Percentiles rank a stretch among this genome's conserved stretches.
phyloP scores from a whole-genome alignment of 1,284 basidiomycete genomes.

The Leccinum pachyderme region DNA sequence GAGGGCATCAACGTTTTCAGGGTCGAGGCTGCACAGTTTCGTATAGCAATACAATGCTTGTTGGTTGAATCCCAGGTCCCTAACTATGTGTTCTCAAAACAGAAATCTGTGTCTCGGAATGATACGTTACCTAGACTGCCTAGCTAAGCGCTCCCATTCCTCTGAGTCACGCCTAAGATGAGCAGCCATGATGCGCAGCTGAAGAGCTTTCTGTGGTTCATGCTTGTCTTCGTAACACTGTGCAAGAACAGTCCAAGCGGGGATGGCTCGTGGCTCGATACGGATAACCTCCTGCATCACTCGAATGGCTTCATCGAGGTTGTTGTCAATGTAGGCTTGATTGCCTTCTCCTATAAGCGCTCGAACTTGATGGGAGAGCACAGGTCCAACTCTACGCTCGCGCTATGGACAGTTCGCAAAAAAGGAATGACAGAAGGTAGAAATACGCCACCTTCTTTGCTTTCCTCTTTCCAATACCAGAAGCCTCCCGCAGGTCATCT shows the following conservation, averaged over 20 bases:
- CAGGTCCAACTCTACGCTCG: constrained; percentile 45
- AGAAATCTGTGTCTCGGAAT: background rate
- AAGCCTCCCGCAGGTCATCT: constrained; percentile 61
- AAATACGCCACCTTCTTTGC: constrained; percentile 41
- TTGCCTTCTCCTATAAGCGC: constrained; percentile 89
- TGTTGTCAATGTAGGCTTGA: constrained; percentile 76
- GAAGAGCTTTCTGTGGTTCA: constrained; percentile 23
- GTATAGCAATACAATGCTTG: constrained; percentile 92
- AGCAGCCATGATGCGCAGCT: constrained; percentile 41
- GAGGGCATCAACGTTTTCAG: constrained; percentile 78
- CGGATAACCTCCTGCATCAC: constrained; percentile 91
- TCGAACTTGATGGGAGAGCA: constrained; percentile 80
- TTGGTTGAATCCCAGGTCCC: constrained; percentile 69
- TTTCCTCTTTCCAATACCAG: constrained; percentile 62
- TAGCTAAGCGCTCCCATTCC: constrained; percentile 84
- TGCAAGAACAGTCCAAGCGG: constrained; percentile 75
- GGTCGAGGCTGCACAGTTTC: constrained; percentile 80
- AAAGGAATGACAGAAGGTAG: background rate
- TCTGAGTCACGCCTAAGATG: constrained; percentile 83
- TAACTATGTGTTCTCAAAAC: constrained; percentile 56
- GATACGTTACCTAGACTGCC: constrained; percentile 60
- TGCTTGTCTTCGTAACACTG: constrained; percentile 20
- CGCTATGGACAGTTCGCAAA: constrained; percentile 24
- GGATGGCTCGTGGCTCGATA: constrained; percentile 82
- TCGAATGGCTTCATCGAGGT: constrained; percentile 69